Conservation (phyloP, 345 rosid genomes). For the Gynandropsis gynandra region DNA sequence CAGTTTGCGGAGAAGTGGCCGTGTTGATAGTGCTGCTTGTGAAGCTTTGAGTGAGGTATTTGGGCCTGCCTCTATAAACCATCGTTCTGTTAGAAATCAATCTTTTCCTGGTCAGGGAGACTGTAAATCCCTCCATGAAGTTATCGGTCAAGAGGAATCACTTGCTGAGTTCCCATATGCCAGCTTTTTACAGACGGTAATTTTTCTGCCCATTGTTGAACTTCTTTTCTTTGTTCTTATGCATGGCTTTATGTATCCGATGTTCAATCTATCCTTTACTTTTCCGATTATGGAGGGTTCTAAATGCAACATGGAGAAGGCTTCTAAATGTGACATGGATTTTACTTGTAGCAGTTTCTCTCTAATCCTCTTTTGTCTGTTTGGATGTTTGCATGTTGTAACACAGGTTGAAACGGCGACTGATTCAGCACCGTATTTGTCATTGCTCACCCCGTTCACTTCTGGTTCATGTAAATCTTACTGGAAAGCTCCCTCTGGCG, state of each 20-base stretch:
- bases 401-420: slow-evolving; percentile 78
- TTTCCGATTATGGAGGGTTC: not conserved
- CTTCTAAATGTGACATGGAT: not conserved
- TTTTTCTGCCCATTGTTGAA: slow-evolving; percentile 9
- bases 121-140: slow-evolving; percentile 32
- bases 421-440: slow-evolving; percentile 73
- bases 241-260: slow-evolving; percentile 8
- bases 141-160: slow-evolving; percentile 65
- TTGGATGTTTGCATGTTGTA: slow-evolving; percentile 19
- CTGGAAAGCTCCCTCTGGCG: slow-evolving; percentile 84
- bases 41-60: slow-evolving; percentile 57
- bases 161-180: slow-evolving; percentile 92
- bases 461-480: slow-evolving; percentile 47
- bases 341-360: no score
- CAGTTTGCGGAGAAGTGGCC: slow-evolving; percentile 64
- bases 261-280: slow-evolving; percentile 4
- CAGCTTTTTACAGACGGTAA: slow-evolving; percentile 77
- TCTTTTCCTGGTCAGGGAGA: slow-evolving; percentile 30
- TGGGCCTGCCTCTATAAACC: slow-evolving; percentile 40
- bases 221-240: not conserved
- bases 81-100: slow-evolving; percentile 34
- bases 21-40: slow-evolving; percentile 57
- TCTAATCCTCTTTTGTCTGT: slow-evolving; percentile 16
- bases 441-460: slow-evolving; percentile 65
- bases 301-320: slow-evolving; percentile 2